Conservation (phyloP, 345 rosid genomes). For the Euphorbia peplus region DNA sequence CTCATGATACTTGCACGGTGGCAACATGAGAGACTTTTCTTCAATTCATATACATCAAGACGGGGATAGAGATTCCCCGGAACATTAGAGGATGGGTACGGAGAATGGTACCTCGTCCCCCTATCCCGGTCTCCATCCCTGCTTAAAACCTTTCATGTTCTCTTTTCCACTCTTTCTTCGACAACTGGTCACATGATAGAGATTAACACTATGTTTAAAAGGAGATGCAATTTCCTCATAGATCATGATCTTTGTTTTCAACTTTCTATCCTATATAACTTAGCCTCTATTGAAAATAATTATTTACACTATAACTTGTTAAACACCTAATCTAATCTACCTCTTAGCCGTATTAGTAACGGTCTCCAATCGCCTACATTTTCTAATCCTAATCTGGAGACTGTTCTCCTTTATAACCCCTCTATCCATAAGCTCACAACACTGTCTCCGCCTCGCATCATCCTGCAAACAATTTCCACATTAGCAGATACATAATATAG, state of each 20-base stretch:
- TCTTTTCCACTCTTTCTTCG: no score
- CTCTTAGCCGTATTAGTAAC: conserved; percentile 22
- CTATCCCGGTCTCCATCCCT: no score
- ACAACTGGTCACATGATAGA: no score
- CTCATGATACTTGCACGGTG: no score
- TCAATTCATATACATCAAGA: no score
- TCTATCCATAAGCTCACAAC: conserved; percentile 50
- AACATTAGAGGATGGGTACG: no score
- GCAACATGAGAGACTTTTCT: no score
- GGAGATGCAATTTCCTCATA: neutral
- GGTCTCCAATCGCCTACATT: conserved; percentile 50
- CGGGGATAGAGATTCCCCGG: no score
- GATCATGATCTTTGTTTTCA: neutral
- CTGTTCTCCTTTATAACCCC: conserved; percentile 32
- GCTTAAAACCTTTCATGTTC: no score
- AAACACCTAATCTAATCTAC: neutral
- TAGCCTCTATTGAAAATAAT: neutral
- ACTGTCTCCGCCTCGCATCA: conserved; percentile 58
- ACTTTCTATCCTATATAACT: neutral
- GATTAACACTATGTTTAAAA: no score
- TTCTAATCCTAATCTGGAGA: conserved; percentile 57
- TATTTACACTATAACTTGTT: neutral
- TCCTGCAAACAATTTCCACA: conserved; percentile 5
- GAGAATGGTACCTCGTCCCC: no score
- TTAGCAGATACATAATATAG: no score